These are phyloP conservation scores for Clavulina sp. DNA, from an alignment of 768 basidiomycete genomes.

Conservation along the genomic window DNA sequence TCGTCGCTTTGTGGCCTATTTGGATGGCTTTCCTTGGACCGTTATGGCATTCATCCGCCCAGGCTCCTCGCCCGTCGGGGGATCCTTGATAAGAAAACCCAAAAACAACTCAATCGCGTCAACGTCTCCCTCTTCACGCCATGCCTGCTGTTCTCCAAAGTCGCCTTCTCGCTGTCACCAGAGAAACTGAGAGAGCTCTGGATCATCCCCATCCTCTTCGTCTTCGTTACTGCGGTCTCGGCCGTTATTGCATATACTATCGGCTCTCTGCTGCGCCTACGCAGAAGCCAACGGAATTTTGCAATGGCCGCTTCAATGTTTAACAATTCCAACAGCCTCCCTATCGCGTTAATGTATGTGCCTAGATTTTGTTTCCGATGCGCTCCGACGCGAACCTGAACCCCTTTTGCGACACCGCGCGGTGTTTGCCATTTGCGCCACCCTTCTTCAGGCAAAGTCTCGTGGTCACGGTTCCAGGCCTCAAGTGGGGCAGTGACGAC, in stretches of 20 bases:
- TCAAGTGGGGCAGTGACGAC: slow-evolving; percentile 71
- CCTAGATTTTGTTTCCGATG: slow-evolving; percentile 12
- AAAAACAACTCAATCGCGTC: slow-evolving; percentile 67
- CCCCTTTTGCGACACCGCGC: too few species aligned
- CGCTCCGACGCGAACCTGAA: too few species aligned
- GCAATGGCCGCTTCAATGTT: slow-evolving; percentile 72
- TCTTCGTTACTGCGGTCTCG: slow-evolving; percentile 54
- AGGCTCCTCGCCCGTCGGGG: slow-evolving; percentile 56
- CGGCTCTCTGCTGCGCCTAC: slow-evolving; percentile 46
- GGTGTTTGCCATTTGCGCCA: too few species aligned
- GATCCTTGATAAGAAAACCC: slow-evolving; percentile 76
- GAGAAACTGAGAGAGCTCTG: slow-evolving; percentile 38
- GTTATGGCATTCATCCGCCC: neutral
- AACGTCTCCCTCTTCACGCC: slow-evolving; percentile 85
- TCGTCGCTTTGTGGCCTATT: neutral
- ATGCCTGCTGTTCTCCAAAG: slow-evolving; percentile 80
- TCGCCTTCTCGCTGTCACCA: slow-evolving; percentile 80
- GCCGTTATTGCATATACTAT: slow-evolving; percentile 49
- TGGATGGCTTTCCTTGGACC: neutral
- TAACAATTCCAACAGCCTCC: slow-evolving; percentile 91
- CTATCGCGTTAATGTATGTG: slow-evolving; percentile 67
- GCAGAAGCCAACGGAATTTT: slow-evolving; percentile 59
- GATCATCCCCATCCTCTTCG: slow-evolving; percentile 76
- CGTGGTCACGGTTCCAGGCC: slow-evolving; percentile 59
- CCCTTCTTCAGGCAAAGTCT: slow-evolving; percentile 76